Evolutionary conservation across 768 basidiomycete species (phyloP), one percentile per base, ranked within the genome.

Genomic region (Rhodotorula babjevae): DNA sequence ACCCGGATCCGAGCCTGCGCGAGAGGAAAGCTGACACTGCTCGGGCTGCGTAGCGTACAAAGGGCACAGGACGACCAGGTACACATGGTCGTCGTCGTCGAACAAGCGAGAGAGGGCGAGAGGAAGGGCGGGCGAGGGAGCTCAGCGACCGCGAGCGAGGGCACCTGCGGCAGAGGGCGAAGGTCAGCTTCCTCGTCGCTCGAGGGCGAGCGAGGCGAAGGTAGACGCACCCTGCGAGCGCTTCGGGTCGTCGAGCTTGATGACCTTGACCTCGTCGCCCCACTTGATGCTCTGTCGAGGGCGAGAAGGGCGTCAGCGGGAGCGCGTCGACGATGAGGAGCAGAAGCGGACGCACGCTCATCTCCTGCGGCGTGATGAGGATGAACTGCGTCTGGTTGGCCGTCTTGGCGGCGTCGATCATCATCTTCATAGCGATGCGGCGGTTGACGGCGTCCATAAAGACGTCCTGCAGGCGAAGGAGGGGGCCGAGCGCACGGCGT

Each of bases 401-500:
- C 16, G 87, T 85, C 77, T 90, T 92, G 15, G 94, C 94, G 3
- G 90, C 91, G 40, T 93, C 92, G 74, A 94, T 90, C 87, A 97
- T 90, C 90, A 95, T 93, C 81, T 87, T 91, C 89, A 95, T 96
- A 71, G 90, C 90, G 78, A 95, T 90, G 60, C 89, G 88, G 29
- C 96, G 87, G 71, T 83, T 83, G 59, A 80, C 79, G 18, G 77
- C 77, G 71, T 83, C 83, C 80, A 92, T 92, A 69, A 92, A 88
- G 33, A 91, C 91, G 79, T 94, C 92, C 91, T 74, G 62, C 31
- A 52, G 1, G 27, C 36, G 55, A 15, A 15, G 40, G 29, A 58
- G 27, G 15, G 33, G 61, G 46, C 49, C 52, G 61, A 29, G 10
- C 19, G 15, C 33, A 12, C 56, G 23, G 10, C n/a, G 44, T 57